Evolutionary conservation across 768 basidiomycete genomes (phyloP).

Genomic region (Fomitopsis pulvina): DNA sequence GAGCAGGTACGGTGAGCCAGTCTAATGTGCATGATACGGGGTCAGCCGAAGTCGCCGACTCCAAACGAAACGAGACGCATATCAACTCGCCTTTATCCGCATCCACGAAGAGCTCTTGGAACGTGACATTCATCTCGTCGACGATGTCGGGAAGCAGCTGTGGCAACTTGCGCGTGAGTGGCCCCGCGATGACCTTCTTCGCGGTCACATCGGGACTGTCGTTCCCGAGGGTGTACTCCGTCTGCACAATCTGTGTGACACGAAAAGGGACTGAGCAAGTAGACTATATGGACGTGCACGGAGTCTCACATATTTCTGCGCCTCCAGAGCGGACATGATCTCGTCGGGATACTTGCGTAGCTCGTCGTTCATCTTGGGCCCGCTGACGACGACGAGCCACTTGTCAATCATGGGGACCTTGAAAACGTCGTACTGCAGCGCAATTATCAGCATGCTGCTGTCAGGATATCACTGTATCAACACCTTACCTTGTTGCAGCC

Average conservation of each 20-base stretch:
- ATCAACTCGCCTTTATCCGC: neutral
- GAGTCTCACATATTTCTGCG: conserved; percentile 30
- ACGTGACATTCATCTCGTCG: conserved; percentile 13
- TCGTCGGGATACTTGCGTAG: conserved; percentile 41
- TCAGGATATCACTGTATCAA: neutral
- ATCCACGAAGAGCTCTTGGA: neutral
- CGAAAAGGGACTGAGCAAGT: neutral
- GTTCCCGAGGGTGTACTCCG: neutral
- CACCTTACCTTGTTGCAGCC: conserved; percentile 26
- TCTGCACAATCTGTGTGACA: neutral
- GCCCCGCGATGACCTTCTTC: conserved; percentile 15
- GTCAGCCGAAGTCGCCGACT: conserved; percentile 1
- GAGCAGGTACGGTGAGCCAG: conserved; percentile 1
- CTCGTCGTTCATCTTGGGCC: conserved; percentile 43
- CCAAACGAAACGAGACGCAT: neutral
- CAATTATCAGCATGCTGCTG: neutral
- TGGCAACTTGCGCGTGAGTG: conserved; percentile 21
- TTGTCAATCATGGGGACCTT: conserved; percentile 37
- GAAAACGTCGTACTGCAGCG: conserved; percentile 23
- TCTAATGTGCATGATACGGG: neutral
- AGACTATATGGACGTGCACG: neutral
- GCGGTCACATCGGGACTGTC: neutral
- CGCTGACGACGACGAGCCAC: conserved; percentile 42
- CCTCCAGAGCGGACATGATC: conserved; percentile 35
- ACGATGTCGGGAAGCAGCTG: conserved; percentile 14